These are phyloP conservation scores for grape (Vitis vinifera) DNA, from an alignment of 164 flowering plant species.

Conservation along the genomic window DNA sequence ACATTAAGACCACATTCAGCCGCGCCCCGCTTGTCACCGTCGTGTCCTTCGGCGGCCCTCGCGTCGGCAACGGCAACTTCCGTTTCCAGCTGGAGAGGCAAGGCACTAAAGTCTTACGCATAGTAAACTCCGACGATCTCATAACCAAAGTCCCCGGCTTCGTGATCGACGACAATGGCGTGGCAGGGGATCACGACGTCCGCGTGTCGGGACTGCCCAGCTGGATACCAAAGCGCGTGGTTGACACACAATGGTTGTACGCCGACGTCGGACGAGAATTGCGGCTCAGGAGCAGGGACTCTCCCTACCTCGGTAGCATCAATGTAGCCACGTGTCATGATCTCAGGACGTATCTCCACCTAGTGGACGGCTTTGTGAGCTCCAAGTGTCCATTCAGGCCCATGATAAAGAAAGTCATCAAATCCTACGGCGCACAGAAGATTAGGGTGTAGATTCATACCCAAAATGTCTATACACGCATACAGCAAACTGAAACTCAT, in stretches of 20 bases:
- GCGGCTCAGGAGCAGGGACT: slow-evolving; percentile 36
- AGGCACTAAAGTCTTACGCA: slow-evolving; percentile 56
- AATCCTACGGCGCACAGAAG: not conserved
- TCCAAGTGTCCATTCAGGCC: slow-evolving; percentile 46
- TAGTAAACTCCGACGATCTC: slow-evolving; percentile 62
- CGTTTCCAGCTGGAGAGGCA: slow-evolving; percentile 35
- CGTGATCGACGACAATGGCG: slow-evolving; percentile 32
- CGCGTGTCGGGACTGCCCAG: slow-evolving; percentile 13
- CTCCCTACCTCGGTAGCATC: slow-evolving; percentile 23
- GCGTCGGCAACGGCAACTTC: slow-evolving; percentile 62
- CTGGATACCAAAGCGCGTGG: slow-evolving; percentile 35
- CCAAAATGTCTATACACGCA: too few species aligned
- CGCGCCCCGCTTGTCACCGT: slow-evolving; percentile 50
- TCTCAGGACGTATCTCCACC: slow-evolving; percentile 53
- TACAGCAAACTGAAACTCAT: too few species aligned
- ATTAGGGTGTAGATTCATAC: too few species aligned
- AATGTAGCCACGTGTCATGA: slow-evolving; percentile 60
- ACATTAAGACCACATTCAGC: slow-evolving; percentile 39
- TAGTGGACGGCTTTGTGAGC: slow-evolving; percentile 48
- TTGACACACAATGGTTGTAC: slow-evolving; percentile 41
- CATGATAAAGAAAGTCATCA: slow-evolving; percentile 18
- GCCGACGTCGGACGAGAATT: slow-evolving; percentile 56
- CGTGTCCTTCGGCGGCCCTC: slow-evolving; percentile 74
- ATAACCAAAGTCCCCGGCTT: slow-evolving; percentile 75
- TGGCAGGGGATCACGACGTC: not conserved